A percentile compares a stretch with the other conserved stretches of the same genome.
These are phyloP conservation scores for Mycena citricolor DNA, from an alignment of 1,284 basidiomycete genomes.

Conservation along the genomic window DNA sequence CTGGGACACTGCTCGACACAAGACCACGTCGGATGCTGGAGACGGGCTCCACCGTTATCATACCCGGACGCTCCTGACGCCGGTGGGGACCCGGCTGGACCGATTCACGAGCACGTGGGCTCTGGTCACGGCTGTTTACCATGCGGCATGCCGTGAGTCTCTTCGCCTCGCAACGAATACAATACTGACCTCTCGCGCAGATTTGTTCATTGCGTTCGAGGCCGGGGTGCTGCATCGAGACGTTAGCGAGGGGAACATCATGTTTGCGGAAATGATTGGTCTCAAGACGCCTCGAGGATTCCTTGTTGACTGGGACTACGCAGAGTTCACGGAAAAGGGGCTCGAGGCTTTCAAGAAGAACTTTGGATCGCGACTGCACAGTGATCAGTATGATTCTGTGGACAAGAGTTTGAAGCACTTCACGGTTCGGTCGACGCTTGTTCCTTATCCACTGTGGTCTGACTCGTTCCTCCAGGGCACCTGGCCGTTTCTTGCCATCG, in stretches of 20 bases:
- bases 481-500: too few species aligned
- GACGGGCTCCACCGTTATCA: too few species aligned
- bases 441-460: too few species aligned
- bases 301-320: conserved; percentile 21
- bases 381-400: too few species aligned
- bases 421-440: conserved; percentile 2
- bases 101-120: background rate
- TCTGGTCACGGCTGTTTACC: background rate
- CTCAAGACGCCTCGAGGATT: conserved; percentile 4
- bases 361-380: too few species aligned
- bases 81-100: conserved; percentile 8
- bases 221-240: conserved; percentile 19
- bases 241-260: conserved; percentile 19
- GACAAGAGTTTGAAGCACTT: background rate
- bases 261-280: conserved; percentile 10
- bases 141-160: conserved; percentile 8
- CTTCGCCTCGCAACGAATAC: too few species aligned
- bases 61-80: conserved; percentile 12
- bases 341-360: background rate
- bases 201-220: conserved; percentile 9
- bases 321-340: conserved; percentile 11
- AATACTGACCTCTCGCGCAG: too few species aligned
- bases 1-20: too few species aligned
- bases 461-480: too few species aligned
- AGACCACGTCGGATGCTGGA: too few species aligned